Evolutionary conservation across 179 eudicot species (phyloP), one percentile per base, ranked within the genome.

Genomic region (Actinidia chinensis): DNA sequence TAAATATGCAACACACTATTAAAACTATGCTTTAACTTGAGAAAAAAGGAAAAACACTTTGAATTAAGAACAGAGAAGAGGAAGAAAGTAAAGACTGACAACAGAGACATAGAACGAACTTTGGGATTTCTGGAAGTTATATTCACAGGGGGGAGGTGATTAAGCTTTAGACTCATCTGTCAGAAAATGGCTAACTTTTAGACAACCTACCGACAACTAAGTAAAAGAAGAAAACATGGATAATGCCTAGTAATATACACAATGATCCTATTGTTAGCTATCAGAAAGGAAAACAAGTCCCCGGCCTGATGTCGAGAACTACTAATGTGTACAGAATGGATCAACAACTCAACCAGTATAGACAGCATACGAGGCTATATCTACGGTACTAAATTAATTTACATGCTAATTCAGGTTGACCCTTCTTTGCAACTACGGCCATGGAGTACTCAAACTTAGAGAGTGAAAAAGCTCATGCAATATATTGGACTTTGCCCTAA

Each of bases 261-360:
- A 68, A 68, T 42, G 69, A 80, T 56, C 74, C 82, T 68, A 80
- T 22, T 46, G n/a, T n/a, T n/a, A n/a, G 23, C 82, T 74, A 68
- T 58, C 48, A 14, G 69, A 75, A 61, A 67, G 56, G 28, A 33
- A n/a, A n/a, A n/a, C n/a, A 43, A 54, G 66, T 25, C 44, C 23
- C 23, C 5, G 61, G 50, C 72, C 78, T 75, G 52, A 66, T 58
- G 63, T 67, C 59, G 28, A 54, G 42, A 65, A 14, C 76, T 28
- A 23, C 67, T 48, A 64, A 63, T 33, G 77, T 76, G 83, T n/a
- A 72, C 73, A 60, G 46, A 72, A 77, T 77, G 80, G 83, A 81
- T 81, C 83, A 65, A 59, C 83, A 71, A 70, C 68, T 71, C 78
- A n/a, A 81, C 83, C 80, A 70, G 80, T 18, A 58, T 72, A 67